Base-by-base conservation (phyloP, 2,329 filamentous ascomycete genomes). In the Ophiostoma triangulosporum region DNA sequence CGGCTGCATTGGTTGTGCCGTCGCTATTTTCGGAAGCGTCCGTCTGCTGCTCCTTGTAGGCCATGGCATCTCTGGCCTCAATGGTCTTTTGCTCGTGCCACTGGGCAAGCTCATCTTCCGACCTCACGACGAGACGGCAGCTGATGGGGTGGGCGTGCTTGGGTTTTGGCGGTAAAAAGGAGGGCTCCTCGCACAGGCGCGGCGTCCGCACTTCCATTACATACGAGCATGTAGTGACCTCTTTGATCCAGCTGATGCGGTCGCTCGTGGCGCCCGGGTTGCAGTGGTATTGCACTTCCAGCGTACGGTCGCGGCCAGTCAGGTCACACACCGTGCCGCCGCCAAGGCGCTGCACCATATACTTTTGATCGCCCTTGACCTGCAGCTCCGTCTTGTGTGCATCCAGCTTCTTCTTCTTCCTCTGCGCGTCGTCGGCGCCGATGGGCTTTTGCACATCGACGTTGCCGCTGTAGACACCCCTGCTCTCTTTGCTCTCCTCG, bases 161-260 rank as follows among this genome's bases (percentile, higher is more conserved):
- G 57, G 88, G 83, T 61, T 85, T 81, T 0, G 88, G 87, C 0
- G 90, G 89, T 52, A 85, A 72, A 65, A 96, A 96, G 9, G 88
- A 88, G 9, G 88, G 80, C 60, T 96, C 90, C 63, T 84, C 80
- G 70, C 90, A 96, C 12, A 96, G 78, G 1, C 88, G 82, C 0
- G 89, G 88, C 0, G 90, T 95, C 64, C 95, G 86, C 58, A 96
- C 80, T 31, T 95, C 81, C 89, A 96, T 95, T 52, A 95, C 74
- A 64, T 96, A 96, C 12, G 88, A 81, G 69, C 90, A 96, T 11
- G 88, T 95, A 3, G 84, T 86, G 1, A 91, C 81, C 66, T 96
- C 90, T 67, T 95, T 95, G 68, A 96, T 94, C 81, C 88, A 89
- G 43, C 84, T 84, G 61, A 96, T 95, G 48, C 84, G 80, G 65